Conservation (phyloP, 2,329 filamentous ascomycete species). For the Metarhizium rileyi region DNA sequence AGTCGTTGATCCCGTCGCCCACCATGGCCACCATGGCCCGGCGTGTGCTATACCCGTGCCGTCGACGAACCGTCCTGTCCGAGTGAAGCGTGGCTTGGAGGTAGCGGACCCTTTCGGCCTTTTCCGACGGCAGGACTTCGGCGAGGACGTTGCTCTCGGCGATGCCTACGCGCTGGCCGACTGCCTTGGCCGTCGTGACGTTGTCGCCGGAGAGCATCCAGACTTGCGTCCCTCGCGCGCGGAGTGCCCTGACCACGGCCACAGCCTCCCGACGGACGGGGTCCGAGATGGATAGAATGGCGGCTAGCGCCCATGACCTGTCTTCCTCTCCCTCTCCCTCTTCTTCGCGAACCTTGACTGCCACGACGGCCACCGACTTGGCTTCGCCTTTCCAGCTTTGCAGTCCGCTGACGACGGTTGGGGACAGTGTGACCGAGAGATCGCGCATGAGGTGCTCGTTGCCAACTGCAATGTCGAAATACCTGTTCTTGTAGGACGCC, state of each 20-base stretch:
- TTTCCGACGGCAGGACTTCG: slow-evolving; percentile 76
- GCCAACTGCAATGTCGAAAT: slow-evolving; percentile 52
- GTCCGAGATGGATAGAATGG: slow-evolving; percentile 69
- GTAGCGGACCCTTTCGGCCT: slow-evolving; percentile 60
- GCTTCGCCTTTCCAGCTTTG: slow-evolving; percentile 51
- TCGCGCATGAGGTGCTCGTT: slow-evolving; percentile 62
- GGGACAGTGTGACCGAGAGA: slow-evolving; percentile 30
- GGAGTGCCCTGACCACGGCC: slow-evolving; percentile 54
- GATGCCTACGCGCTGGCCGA: slow-evolving; percentile 69
- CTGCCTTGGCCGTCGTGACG: slow-evolving; percentile 68
- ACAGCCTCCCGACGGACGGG: slow-evolving; percentile 66
- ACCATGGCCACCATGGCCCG: slow-evolving; percentile 66
- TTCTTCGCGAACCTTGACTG: slow-evolving; percentile 24
- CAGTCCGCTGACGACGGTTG: slow-evolving; percentile 26
- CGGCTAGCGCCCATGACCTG: slow-evolving; percentile 40
- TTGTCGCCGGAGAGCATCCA: slow-evolving; percentile 96
- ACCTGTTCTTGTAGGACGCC: slow-evolving; percentile 35
- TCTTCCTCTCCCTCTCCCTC: too few species aligned
- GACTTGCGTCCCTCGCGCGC: slow-evolving; percentile 57
- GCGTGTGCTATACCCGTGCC: slow-evolving; percentile 17
- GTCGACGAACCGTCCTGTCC: slow-evolving; percentile 8
- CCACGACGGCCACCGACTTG: slow-evolving; percentile 54
- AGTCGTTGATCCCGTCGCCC: slow-evolving; percentile 84
- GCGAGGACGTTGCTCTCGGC: slow-evolving; percentile 66
- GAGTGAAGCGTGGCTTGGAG: slow-evolving; percentile 45